phyloP scores from a whole-genome alignment of 495 filamentous ascomycete species.

The Penicillium roqueforti region DNA sequence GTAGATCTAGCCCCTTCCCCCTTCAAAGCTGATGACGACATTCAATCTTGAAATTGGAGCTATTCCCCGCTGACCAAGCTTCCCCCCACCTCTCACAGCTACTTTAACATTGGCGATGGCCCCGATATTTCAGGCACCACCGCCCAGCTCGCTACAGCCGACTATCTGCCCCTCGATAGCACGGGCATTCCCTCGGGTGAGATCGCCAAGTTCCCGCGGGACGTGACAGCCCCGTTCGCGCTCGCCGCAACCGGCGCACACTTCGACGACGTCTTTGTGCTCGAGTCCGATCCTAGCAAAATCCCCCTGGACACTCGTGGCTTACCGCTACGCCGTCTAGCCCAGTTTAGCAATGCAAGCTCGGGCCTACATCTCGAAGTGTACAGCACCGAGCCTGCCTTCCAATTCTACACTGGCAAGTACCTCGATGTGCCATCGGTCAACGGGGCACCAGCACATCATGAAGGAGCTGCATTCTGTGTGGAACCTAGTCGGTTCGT shows the following conservation, averaged over 20 bases:
- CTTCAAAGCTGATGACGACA: neutral
- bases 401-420: constrained; percentile 93
- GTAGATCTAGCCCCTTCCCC: constrained; percentile 36
- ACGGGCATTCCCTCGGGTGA: constrained; percentile 58
- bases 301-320: constrained; percentile 75
- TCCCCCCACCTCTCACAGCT: constrained; percentile 50
- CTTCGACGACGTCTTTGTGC: constrained; percentile 88
- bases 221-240: constrained; percentile 57
- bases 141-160: constrained; percentile 63
- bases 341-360: constrained; percentile 63
- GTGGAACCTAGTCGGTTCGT: constrained; percentile 88
- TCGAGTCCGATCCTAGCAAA: constrained; percentile 56
- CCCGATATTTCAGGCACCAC: constrained; percentile 71
- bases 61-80: neutral
- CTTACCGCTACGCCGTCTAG: constrained; percentile 57
- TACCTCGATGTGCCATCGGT: constrained; percentile 73
- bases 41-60: neutral
- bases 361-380: constrained; percentile 78
- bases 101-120: constrained; percentile 76
- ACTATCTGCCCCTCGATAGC: constrained; percentile 69
- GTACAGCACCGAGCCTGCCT: constrained; percentile 85
- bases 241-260: constrained; percentile 63
- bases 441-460: constrained; percentile 58
- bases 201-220: constrained; percentile 50
- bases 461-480: constrained; percentile 71